Evolutionary conservation across 2,329 filamentous ascomycete genomes (phyloP).

Genomic region (Aureobasidium sp.): DNA sequence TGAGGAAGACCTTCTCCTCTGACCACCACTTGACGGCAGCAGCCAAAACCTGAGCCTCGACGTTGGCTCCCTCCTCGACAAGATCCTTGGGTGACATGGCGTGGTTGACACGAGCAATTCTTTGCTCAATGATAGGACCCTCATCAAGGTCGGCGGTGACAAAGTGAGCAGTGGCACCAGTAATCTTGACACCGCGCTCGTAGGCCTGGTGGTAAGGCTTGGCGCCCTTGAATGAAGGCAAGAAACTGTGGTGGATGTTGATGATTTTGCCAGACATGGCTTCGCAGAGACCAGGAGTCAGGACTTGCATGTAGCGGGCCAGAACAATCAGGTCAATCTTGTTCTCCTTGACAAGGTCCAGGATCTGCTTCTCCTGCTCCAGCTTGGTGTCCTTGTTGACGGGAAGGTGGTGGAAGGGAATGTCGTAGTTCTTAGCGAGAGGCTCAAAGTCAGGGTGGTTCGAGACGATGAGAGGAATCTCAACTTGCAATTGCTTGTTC

Average conservation of each 20-base stretch:
- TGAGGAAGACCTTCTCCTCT: conserved; percentile 68
- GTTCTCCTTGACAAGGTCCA: conserved; percentile 61
- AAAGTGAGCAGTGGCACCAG: conserved; percentile 77
- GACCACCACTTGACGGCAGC: conserved; percentile 78
- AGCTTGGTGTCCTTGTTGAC: conserved; percentile 70
- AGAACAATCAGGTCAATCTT: conserved; percentile 70
- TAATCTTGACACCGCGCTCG: conserved; percentile 80
- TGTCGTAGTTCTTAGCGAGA: conserved; percentile 63
- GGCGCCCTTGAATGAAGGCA: conserved; percentile 80
- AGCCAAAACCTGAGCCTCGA: conserved; percentile 74
- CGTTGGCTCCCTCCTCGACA: conserved; percentile 71
- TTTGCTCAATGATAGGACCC: conserved; percentile 82
- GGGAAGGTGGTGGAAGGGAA: conserved; percentile 73
- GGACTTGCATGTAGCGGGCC: conserved; percentile 81
- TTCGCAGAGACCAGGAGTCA: conserved; percentile 63
- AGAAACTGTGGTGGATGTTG: conserved; percentile 85
- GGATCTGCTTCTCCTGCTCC: conserved; percentile 61
- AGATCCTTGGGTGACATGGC: conserved; percentile 65
- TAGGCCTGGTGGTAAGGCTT: conserved; percentile 85
- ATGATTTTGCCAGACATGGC: conserved; percentile 81
- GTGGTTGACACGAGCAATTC: conserved; percentile 68
- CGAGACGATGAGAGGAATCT: conserved; percentile 69
- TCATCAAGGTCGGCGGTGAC: conserved; percentile 79
- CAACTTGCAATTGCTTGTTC: conserved; percentile 64
- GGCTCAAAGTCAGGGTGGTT: conserved; percentile 68